phyloP scores from a whole-genome alignment of 1,284 basidiomycete genomes.

The Meripilus lineatus region DNA sequence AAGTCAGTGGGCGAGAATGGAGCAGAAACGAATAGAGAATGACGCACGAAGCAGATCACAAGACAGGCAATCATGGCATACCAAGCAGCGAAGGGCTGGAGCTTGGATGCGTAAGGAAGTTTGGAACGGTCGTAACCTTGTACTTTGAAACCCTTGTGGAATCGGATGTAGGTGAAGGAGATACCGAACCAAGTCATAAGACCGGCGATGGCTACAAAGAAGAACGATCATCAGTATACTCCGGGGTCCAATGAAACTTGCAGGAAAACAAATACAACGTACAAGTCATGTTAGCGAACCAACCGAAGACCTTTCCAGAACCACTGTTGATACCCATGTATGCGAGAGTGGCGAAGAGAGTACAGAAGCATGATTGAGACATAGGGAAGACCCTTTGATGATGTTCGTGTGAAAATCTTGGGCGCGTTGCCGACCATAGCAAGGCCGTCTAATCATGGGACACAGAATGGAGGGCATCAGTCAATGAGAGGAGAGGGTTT shows the following conservation, averaged over 20 bases:
- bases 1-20: neutral
- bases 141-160: slow-evolving; percentile 69
- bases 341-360: slow-evolving; percentile 68
- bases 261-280: neutral
- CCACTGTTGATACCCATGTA: slow-evolving; percentile 61
- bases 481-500: neutral
- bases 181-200: slow-evolving; percentile 87
- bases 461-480: neutral
- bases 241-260: no score
- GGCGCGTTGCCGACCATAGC: slow-evolving; percentile 78
- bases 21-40: neutral
- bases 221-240: slow-evolving; percentile 6
- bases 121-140: slow-evolving; percentile 67
- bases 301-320: slow-evolving; percentile 48
- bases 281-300: slow-evolving; percentile 65
- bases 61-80: slow-evolving; percentile 52
- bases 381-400: slow-evolving; percentile 72
- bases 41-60: slow-evolving; percentile 65
- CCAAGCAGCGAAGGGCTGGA: slow-evolving; percentile 73
- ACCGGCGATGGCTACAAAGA: slow-evolving; percentile 49
- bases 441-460: slow-evolving; percentile 56
- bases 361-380: slow-evolving; percentile 67
- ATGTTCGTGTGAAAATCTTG: slow-evolving; percentile 63
- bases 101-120: slow-evolving; percentile 62
- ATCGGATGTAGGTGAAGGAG: slow-evolving; percentile 74